phyloP scores from a whole-genome alignment of 345 rosid species.

The Gossypium anomalum region DNA sequence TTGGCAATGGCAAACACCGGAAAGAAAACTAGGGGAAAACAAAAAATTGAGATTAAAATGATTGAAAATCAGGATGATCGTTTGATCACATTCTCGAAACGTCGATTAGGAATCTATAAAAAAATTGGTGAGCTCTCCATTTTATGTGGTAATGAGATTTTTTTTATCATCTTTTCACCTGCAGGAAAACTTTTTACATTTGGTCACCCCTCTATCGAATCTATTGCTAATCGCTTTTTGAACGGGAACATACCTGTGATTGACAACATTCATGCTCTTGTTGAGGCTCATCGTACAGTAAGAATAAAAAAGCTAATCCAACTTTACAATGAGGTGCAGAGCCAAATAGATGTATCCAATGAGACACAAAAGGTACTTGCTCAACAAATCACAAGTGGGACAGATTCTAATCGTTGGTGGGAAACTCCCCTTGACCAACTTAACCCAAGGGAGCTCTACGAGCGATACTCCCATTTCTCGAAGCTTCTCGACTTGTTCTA shows the following conservation, averaged over 20 bases:
- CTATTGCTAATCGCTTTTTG: constrained; percentile 17
- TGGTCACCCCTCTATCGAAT: constrained; percentile 35
- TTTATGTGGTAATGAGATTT: constrained; percentile 25
- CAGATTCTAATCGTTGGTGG: constrained; percentile 20
- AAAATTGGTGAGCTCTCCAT: constrained; percentile 38
- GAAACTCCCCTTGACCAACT: constrained; percentile 18
- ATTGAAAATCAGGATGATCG: constrained; percentile 25
- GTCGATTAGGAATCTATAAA: constrained; percentile 35
- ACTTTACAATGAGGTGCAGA: constrained; percentile 1
- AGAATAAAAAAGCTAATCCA: constrained; percentile 20
- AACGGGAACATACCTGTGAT: neutral
- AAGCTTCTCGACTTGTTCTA: neutral
- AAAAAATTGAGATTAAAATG: constrained; percentile 29
- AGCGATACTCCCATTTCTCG: neutral
- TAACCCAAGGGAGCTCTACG: neutral
- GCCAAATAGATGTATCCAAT: constrained; percentile 16
- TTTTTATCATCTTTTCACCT: constrained; percentile 33
- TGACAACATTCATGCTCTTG: constrained; percentile 13
- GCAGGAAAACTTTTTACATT: constrained; percentile 32
- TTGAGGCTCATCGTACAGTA: constrained; percentile 30
- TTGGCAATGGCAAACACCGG: neutral
- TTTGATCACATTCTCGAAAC: constrained; percentile 38
- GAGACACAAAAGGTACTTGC: constrained; percentile 9
- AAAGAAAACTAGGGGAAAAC: constrained; percentile 24
- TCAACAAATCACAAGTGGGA: neutral